Evolutionary conservation across 2,329 filamentous ascomycete genomes (phyloP), one percentile per base, ranked within the genome.

Genomic region (Thelonectria olida): DNA sequence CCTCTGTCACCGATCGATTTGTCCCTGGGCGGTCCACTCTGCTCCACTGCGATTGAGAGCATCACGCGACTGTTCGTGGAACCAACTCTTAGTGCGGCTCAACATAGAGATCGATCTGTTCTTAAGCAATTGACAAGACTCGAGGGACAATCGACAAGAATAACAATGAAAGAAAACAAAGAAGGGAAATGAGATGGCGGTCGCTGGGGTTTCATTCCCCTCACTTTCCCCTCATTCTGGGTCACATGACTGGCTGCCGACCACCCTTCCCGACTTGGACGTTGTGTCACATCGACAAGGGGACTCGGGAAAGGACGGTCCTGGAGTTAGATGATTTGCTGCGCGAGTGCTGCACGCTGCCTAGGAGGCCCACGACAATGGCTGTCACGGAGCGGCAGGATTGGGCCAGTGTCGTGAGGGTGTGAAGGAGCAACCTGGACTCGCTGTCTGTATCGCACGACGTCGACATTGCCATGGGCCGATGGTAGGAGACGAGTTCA

Each of bases 161-260:
- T 7, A 39, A 54, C 19, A 55, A 62, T 52, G 38, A 41, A 31
- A 44, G 31, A 36, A 57, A 62, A 63, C 31, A 55, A 66, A 54
- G 51, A 58, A 44, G 31, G 57, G 38, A 41, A 55, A 64, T n/a
- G 27, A 54, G 61, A 64, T 53, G 28, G 63, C 47, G 34, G 58
- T 58, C 58, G 62, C 58, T 61, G 62, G 58, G 62, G 70, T 69
- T 68, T 68, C 70, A 68, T 72, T n/a, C 64, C 66, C 58, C 66
- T 67, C 66, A 61, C 50, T 55, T 75, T 73, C 73, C 73, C 73
- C 73, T 74, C 72, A 72, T 61, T 49, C 53, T 7, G 15, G 39
- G 69, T 75, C 73, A 75, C 72, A 72, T 74, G 73, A 75, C 67
- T 64, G 59, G 56, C 63, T 66, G 62, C 59, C 62, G 61, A 69